Conservation (phyloP, 441 rosid species). For the Manihot esculenta region DNA sequence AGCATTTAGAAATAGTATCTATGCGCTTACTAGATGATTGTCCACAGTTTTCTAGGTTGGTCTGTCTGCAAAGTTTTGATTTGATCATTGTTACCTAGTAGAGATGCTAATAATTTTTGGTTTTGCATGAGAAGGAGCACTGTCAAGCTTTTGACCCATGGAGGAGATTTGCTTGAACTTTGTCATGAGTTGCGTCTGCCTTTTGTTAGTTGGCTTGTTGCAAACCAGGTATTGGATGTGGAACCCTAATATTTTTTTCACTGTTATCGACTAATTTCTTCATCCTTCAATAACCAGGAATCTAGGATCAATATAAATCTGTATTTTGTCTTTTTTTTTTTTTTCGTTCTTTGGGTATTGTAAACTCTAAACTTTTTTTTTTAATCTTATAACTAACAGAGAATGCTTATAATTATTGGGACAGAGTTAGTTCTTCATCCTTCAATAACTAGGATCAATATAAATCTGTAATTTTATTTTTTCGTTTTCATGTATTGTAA, state of each 20-base stretch:
- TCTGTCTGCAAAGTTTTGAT: constrained; percentile 15
- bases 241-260: neutral
- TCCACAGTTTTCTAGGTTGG: constrained; percentile 63
- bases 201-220: constrained; percentile 70
- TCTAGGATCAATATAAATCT: neutral
- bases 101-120: constrained; percentile 30
- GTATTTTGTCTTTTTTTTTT: neutral
- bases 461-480: neutral
- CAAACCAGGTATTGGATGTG: constrained; percentile 58
- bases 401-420: neutral
- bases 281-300: too few relatives aligned
- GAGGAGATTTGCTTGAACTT: constrained; percentile 95
- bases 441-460: neutral
- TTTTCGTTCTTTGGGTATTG: neutral
- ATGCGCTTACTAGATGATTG: constrained; percentile 68
- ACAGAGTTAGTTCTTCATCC: neutral
- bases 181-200: constrained; percentile 88
- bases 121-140: constrained; percentile 60
- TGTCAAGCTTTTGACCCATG: constrained; percentile 85
- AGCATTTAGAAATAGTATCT: constrained; percentile 78
- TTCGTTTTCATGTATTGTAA: neutral
- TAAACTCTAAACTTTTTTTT: neutral
- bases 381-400: neutral
- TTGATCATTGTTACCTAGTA: constrained; percentile 11
- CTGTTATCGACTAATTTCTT: neutral